Base-by-base conservation (phyloP, 1,284 basidiomycete species). In the Schizophyllum amplum region DNA sequence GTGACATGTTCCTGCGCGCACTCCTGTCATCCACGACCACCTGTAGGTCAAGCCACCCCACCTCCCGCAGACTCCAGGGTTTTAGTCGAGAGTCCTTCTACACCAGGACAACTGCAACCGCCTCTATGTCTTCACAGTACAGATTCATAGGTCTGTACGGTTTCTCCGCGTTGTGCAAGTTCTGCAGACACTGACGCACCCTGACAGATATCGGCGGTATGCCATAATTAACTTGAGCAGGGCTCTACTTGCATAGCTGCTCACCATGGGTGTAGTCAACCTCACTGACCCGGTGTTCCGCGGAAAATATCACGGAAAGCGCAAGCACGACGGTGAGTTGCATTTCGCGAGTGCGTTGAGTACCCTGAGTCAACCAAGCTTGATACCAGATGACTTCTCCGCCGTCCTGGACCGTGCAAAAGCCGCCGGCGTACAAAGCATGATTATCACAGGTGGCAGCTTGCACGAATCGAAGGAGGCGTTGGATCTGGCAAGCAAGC, bases 391-490 rank as follows among this genome's bases (percentile, higher is more conserved):
- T 63, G 93, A 95, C 65, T 71, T 94, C 13, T 71, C 76, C 3
- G 72, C 72, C 4, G 77, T 95, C 55, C 66, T 93, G 4, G 67
- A 74, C 17, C 79, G 92, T 57, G 81, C 89, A 0, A 71, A 71
- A 47, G 67, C 69, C 1, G 86, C 87, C 1, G 89, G 89, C 0
- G 86, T 94, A 4, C 77, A 78, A 56, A 81, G 79, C n/a, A 87
- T 92, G 75, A 83, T 95, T 60, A 79, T 95, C 55, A 94, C 92
- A 1, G 91, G 91, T 0, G 87, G 87, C 0, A 88, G 82, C 57
- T 71, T 95, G 11, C 66, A 72, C 5, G 91, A 94, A 67, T 87
- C 85, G 2, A 70, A 71, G 55, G 69, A 81, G 21, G 89, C 89
- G 0, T 63, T 93, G 25, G 68, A 74, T 15, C 70, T 94, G 17